These are phyloP conservation scores for Circinella minor DNA, from an alignment of 371 early-diverging fungal genomes.

Conservation along the genomic window DNA sequence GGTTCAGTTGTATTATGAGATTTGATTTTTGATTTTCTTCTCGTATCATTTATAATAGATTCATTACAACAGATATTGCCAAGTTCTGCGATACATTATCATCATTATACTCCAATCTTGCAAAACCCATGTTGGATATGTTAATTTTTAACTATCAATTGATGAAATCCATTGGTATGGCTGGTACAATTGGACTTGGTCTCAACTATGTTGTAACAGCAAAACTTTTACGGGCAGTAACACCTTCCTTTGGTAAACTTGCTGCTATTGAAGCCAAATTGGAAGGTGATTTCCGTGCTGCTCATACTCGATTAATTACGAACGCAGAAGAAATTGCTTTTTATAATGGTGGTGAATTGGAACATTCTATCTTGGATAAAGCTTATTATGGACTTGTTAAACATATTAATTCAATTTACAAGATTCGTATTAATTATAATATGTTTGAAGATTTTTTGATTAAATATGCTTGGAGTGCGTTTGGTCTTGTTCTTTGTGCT, in stretches of 20 bases:
- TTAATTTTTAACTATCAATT: conserved; percentile 87
- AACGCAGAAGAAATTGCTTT: conserved; percentile 92
- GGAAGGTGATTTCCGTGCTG: conserved; percentile 89
- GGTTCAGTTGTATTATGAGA: no score
- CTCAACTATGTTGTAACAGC: conserved; percentile 78
- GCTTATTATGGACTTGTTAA: conserved; percentile 72
- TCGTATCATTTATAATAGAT: conserved; percentile 30
- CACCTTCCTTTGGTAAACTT: conserved; percentile 86
- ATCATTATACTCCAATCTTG: conserved; percentile 82
- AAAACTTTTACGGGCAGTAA: conserved; percentile 69
- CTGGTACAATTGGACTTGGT: conserved; percentile 70
- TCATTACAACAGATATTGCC: conserved; percentile 85
- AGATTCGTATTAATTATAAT: conserved; percentile 80
- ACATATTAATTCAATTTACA: conserved; percentile 83
- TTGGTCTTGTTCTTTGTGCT: conserved; percentile 76
- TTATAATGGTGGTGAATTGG: conserved; percentile 78
- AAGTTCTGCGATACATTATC: conserved; percentile 80
- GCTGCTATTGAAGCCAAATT: conserved; percentile 84
- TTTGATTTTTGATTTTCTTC: not conserved
- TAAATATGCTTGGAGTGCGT: conserved; percentile 78
- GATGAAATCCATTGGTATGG: conserved; percentile 75
- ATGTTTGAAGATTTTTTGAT: conserved; percentile 93
- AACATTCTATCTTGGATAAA: conserved; percentile 73
- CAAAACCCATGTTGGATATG: conserved; percentile 86
- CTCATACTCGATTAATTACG: conserved; percentile 85